phyloP scores from a whole-genome alignment of 164 flowering plant species.

The Liquidambar formosana region DNA sequence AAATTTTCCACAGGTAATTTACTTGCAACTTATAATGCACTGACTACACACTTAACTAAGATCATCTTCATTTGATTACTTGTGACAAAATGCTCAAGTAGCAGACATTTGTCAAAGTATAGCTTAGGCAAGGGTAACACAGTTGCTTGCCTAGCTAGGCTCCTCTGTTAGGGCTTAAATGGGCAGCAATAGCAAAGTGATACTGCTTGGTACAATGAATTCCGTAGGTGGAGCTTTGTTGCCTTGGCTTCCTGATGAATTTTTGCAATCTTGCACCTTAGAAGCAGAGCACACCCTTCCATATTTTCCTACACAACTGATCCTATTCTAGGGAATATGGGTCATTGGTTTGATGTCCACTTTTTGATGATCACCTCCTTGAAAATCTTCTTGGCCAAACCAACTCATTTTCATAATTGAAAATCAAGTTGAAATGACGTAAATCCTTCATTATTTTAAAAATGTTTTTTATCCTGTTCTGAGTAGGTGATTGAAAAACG shows the following conservation, averaged over 20 bases:
- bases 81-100: background rate
- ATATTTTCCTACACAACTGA: background rate
- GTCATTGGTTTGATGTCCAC: too few species aligned
- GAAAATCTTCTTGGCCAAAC: background rate
- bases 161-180: too few species aligned
- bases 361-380: background rate
- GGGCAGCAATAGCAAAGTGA: too few species aligned
- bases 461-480: background rate
- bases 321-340: too few species aligned
- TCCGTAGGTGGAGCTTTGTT: background rate
- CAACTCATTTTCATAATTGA: background rate
- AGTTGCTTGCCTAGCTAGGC: too few species aligned
- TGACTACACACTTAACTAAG: background rate
- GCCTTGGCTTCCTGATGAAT: background rate
- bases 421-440: background rate
- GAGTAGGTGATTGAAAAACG: background rate
- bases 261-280: background rate
- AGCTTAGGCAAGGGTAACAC: too few species aligned
- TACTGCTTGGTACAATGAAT: too few species aligned
- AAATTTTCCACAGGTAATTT: conserved; percentile 49
- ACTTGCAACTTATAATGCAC: background rate
- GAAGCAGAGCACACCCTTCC: background rate
- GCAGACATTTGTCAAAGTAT: too few species aligned
- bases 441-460: too few species aligned
- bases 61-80: background rate